Evolutionary conservation across 192 early-diverging fungal genomes (phyloP).

Genomic region (Gamsiella multidivaricata): DNA sequence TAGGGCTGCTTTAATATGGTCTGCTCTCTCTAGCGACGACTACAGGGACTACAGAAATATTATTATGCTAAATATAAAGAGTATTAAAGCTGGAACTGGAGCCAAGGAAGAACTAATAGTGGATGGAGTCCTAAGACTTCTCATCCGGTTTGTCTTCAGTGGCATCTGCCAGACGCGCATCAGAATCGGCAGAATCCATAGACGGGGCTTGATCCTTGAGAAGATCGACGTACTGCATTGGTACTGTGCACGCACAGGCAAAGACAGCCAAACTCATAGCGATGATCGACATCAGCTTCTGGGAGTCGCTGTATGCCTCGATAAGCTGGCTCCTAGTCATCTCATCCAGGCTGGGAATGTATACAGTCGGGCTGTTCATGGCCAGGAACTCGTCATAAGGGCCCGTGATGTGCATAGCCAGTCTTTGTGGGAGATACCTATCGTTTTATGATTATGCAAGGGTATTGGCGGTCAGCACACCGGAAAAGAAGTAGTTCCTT

Average conservation of each 20-base stretch:
- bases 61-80: too few species aligned
- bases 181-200: background rate
- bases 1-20: too few species aligned
- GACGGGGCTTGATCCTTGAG: constrained; percentile 4
- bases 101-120: too few species aligned
- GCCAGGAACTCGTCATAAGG: constrained; percentile 34
- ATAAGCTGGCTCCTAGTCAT: constrained; percentile 28
- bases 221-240: constrained; percentile 38
- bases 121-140: too few species aligned
- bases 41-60: too few species aligned
- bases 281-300: constrained; percentile 50
- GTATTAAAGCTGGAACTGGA: too few species aligned
- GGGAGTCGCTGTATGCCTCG: constrained; percentile 31
- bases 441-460: too few species aligned
- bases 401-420: constrained; percentile 28
- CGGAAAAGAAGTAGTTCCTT: too few species aligned
- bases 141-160: background rate
- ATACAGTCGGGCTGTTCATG: constrained; percentile 14
- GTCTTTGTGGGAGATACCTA: constrained; percentile 21
- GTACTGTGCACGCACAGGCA: constrained; percentile 14
- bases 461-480: too few species aligned
- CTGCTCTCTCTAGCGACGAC: too few species aligned
- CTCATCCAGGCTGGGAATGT: constrained; percentile 18
- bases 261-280: constrained; percentile 26
- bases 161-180: too few species aligned